Base-by-base conservation (phyloP, 2,329 filamentous ascomycete species). In the Aotearoamyces nothofagi region DNA sequence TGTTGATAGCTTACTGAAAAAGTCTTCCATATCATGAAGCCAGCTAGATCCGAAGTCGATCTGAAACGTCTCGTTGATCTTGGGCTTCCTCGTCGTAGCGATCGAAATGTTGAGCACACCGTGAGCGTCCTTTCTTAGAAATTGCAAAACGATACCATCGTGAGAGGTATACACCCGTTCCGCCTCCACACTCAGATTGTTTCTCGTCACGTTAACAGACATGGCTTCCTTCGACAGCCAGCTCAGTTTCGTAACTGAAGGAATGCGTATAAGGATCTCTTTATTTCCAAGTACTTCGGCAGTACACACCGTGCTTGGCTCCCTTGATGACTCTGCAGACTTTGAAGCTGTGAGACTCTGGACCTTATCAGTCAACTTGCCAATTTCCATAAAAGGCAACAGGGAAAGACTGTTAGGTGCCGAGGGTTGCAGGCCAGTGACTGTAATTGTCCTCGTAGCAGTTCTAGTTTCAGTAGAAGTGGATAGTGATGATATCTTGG, bases 211-310 rank as follows among this genome's bases (percentile, higher is more conserved):
- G 14, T 64, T 60, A 29, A 75, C 59, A 29, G 58, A 54, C 35
- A 75, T 59, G 17, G 69, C 69, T 17, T 66, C 60, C 40, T 61
- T 67, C 3, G 60, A 54, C 25, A 71, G 54, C 67, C 68, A 74
- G 15, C 53, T 53, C 24, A 56, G 57, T 46, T 62, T 72, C 41
- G 54, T 62, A 25, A 45, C 52, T 26, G 54, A 50, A 3, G 66
- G 60, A 9, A 74, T 61, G 28, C 57, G 61, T 28, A 74, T 57
- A 28, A 71, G 45, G 16, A 74, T 60, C 34, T 67, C 59, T 31
- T 61, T 59, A 30, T 55, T 53, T 32, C 60, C 56, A 33, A 56
- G 43, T 9, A 60, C 41, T 31, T 61, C 53, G 9, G 57, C 61
- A 2, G 56, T 56, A 44, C 62, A 68, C n/a, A 57, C 39, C 5